Evolutionary conservation across 2,329 filamentous ascomycete genomes (phyloP), one percentile per base, ranked within the genome.

Genomic region (Akanthomyces uredinophilus): DNA sequence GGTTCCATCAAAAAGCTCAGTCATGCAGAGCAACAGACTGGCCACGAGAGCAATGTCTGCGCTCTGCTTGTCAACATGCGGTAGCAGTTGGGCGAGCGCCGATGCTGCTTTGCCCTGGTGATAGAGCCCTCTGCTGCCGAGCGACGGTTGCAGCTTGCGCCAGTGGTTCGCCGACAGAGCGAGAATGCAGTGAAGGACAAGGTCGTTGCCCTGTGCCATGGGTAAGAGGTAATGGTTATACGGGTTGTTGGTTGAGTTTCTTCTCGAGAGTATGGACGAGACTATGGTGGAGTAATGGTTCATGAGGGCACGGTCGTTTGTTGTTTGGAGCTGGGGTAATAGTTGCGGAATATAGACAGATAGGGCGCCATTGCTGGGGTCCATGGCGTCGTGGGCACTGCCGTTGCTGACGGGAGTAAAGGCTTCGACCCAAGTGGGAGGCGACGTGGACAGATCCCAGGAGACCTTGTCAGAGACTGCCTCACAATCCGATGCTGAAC

Each of bases 1-100:
- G 2, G 75, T 73, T 44, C 76, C 75, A 60, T 78, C 76, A 24
- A 77, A 78, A 10, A 78, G 65, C 61, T 78, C 77, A 5, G 76
- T 76, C 69, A 78, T 73, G 61, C 75, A 78, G 0, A 78, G 70
- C 11, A 78, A 60, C 16, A 78, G 68, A n/a, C 76, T 73, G 18
- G 74, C 72, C 3, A 73, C 71, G 22, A 77, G 75, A 11, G 76
- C 74, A 56, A 76, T 72, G 46, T 73, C 71, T 18, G 68, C 69
- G 14, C 67, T 72, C 7, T 67, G 68, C 27, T 63, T 66, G 49
- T 73, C 68, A 0, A 78, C 73, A 13, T 74, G 72, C 1, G 73
- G 72, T 24, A 75, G 64, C 18, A 74, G 64, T n/a, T 66, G 61
- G 27, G 71, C 72, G 18, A 74, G 64, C 3, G 70, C 64, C 52